Evolutionary conservation across 2,329 filamentous ascomycete genomes (phyloP).

Genomic region (Ceratocystis huliohia): DNA sequence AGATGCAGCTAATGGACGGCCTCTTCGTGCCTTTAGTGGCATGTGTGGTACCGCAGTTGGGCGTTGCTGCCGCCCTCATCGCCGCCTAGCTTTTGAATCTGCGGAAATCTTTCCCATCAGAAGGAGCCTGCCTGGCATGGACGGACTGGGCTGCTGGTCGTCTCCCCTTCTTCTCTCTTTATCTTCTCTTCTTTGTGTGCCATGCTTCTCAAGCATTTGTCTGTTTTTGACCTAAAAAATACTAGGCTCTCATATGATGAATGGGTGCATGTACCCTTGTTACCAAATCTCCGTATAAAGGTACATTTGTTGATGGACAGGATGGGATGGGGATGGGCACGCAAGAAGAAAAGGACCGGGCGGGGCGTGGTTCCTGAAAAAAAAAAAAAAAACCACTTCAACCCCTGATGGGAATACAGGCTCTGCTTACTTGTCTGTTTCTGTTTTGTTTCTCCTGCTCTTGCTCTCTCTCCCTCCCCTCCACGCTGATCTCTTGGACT

Average conservation of each 20-base stretch:
- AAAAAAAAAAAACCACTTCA: conserved; percentile 5
- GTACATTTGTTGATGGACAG: not conserved
- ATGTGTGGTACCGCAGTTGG: no score
- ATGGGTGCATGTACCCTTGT: not conserved
- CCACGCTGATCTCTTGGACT: no score
- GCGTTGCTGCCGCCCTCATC: no score
- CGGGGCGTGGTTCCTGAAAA: not conserved
- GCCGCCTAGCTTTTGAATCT: no score
- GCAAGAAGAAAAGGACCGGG: not conserved
- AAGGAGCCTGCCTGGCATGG: no score
- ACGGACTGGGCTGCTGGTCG: not conserved
- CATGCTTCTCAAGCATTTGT: not conserved
- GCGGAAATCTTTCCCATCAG: no score
- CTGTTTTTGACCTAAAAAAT: not conserved
- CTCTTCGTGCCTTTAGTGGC: no score
- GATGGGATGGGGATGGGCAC: not conserved
- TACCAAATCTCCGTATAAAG: conserved; percentile 5
- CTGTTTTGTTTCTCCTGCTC: not conserved
- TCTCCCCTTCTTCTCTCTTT: not conserved
- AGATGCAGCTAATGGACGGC: no score
- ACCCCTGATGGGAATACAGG: conserved; percentile 2
- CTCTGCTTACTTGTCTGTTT: not conserved
- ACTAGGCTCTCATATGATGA: not conserved
- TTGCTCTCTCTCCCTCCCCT: not conserved
- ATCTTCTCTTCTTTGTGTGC: not conserved